Evolutionary conservation across 2,329 filamentous ascomycete species (phyloP), one percentile per base, ranked within the genome.

Genomic region (Monosporascus sp.): DNA sequence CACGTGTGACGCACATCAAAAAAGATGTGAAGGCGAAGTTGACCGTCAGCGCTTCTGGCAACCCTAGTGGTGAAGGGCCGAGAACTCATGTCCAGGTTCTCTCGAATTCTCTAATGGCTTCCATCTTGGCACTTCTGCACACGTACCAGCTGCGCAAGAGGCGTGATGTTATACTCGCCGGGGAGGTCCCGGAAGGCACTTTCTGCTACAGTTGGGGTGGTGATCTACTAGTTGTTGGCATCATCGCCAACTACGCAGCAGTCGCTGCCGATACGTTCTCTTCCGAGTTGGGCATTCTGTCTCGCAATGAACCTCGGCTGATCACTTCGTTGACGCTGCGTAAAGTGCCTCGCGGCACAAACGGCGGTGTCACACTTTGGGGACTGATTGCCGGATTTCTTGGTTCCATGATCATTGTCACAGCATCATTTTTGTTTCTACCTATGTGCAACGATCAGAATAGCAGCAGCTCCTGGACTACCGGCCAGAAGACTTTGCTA

Each of bases 211-310:
- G 76, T 0, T 85, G 81, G 81, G 75, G 75, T 48, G 85, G 84
- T 37, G 84, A 87, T 63, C 68, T 87, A 5, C 74, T 87, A 4
- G 74, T 86, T 11, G 66, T 87, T 20, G 85, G 85, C 14, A 85
- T 88, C 60, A 82, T 88, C 60, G 83, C 84, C 43, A 93, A 96
- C 73, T 99, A 99, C 66, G 93, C 91, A 26, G 90, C 90, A 48
- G 91, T 96, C 9, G 85, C 91, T 20, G 90, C 93, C 49, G 94
- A 99, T 70, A 99, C 94, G 0, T 94, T 97, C 69, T 92, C 89
- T 53, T 96, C 91, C 11, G 94, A 99, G 74, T 84, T 99, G 20
- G 94, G 94, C 16, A 99, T 99, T 53, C 78, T 99, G 14, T 88
- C 92, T 7, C 83, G 79, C 55, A 80, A 80, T 24, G 76, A 83